Evolutionary conservation across 2,329 filamentous ascomycete species (phyloP).

Genomic region (Trichoderma sp.): DNA sequence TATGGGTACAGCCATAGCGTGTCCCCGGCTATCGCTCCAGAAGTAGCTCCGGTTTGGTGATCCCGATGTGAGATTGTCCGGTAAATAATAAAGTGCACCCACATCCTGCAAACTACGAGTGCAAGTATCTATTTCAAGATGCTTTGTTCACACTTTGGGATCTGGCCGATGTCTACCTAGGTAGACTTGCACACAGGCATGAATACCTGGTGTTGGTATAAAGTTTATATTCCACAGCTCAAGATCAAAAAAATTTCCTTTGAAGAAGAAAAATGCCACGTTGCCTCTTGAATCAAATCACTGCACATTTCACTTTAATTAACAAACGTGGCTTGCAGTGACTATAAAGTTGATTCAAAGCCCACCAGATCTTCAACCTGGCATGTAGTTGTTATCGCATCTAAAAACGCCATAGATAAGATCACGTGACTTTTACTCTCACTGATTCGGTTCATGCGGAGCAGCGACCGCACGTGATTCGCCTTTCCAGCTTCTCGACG

Average conservation of each 20-base stretch:
- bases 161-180: not conserved
- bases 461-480: slow-evolving; percentile 17
- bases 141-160: not conserved
- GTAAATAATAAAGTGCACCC: not conserved
- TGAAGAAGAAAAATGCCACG: not conserved
- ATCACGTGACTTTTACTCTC: slow-evolving; percentile 11
- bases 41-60: not conserved
- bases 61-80: not conserved
- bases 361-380: not conserved
- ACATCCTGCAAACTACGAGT: not conserved
- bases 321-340: not conserved
- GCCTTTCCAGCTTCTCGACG: slow-evolving; percentile 18
- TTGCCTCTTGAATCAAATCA: not conserved
- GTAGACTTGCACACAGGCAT: not conserved
- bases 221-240: not conserved
- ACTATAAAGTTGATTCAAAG: not conserved
- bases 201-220: not conserved
- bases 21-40: not conserved
- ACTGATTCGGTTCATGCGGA: slow-evolving; percentile 18
- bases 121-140: not conserved
- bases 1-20: not conserved
- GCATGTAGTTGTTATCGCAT: not conserved
- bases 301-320: not conserved
- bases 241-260: not conserved
- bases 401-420: not conserved